Base-by-base conservation (phyloP, 805 yeast genomes). In the Ogataea nonfermentans region DNA sequence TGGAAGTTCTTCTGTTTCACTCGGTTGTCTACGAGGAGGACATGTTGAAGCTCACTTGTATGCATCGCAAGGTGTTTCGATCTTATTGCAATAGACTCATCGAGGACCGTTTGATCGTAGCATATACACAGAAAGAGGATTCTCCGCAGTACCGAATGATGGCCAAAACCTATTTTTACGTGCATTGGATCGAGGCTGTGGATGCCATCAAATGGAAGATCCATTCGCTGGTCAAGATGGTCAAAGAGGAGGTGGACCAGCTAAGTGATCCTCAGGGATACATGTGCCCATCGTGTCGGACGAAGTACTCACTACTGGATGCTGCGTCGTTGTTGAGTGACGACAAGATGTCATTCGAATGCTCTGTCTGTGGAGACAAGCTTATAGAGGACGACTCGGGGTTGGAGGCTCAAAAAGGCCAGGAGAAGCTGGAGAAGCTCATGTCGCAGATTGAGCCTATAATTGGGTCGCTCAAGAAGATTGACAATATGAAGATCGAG, bases 141-240 rank as follows among this genome's bases (percentile, higher is more conserved):
- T 79, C 76, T 4, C 73, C 74, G 16, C 84, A 78, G 41, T 76
- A 61, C 46, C 71, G 96, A 46, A 76, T 83, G 40, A 79, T 81
- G 32, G 74, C 90, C 52, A 84, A 91, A 2, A 88, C 88, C 54
- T 93, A 83, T 65, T 93, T 77, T 61, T 61, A 48, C 33, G 81
- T 91, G 39, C 96, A 88, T 57, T 79, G 77, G 58, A 87, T 96
- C 3, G 95, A 89, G 61, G 95, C 98, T 0, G 86, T 93, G 28
- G 99, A 93, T 65, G 79, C 96, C 3, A 79, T 93, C 58, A 93
- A 93, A 63, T 93, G 98, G 98, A 89, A 90, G 57, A 85, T 91
- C 43, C 96, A 91, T 60, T 78, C 85, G 32, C 74, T 93, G 19
- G 97, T 87, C 10, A 82, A 81, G 51, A 61, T 72, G 39, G 71